A percentile compares a stretch with the other conserved stretches of the same genome.
phyloP scores from a whole-genome alignment of 441 rosid genomes.

The Melianthus villosus region DNA sequence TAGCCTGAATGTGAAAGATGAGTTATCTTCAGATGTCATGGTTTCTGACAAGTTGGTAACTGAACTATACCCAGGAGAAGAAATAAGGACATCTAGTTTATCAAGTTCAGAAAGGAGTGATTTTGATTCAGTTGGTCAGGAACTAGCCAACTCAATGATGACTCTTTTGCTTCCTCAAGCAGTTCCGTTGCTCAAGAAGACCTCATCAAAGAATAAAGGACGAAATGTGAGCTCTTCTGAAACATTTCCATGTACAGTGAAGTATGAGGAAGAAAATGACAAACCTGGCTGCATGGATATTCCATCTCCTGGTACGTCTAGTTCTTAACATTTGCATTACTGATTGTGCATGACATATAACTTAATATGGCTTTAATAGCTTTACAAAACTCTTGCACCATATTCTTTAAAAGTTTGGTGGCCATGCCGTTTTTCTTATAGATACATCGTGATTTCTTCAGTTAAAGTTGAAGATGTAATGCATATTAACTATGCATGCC shows the following conservation, averaged over 20 bases:
- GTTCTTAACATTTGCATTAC: too few relatives aligned
- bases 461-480: conserved; percentile 20
- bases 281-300: conserved; percentile 15
- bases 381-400: too few relatives aligned
- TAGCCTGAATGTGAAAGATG: conserved; percentile 13
- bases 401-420: too few relatives aligned
- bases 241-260: conserved; percentile 11
- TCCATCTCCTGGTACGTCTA: conserved; percentile 18
- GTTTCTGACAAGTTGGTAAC: conserved; percentile 20
- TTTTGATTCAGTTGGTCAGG: conserved; percentile 42
- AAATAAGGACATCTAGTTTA: conserved; percentile 21
- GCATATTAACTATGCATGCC: conserved; percentile 11
- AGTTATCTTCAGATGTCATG: conserved; percentile 14
- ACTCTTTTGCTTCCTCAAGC: conserved; percentile 80
- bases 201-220: conserved; percentile 28
- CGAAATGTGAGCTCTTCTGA: conserved; percentile 10
- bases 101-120: conserved; percentile 29
- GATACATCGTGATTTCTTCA: conserved; percentile 8
- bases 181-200: conserved; percentile 50
- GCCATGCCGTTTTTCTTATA: conserved; percentile 2
- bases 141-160: conserved; percentile 57
- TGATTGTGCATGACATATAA: too few relatives aligned
- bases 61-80: conserved; percentile 28
- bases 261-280: conserved; percentile 13
- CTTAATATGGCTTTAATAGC: too few relatives aligned